phyloP scores from a whole-genome alignment of 2,329 filamentous ascomycete genomes.

The Tolypocladium cylindrosporum region DNA sequence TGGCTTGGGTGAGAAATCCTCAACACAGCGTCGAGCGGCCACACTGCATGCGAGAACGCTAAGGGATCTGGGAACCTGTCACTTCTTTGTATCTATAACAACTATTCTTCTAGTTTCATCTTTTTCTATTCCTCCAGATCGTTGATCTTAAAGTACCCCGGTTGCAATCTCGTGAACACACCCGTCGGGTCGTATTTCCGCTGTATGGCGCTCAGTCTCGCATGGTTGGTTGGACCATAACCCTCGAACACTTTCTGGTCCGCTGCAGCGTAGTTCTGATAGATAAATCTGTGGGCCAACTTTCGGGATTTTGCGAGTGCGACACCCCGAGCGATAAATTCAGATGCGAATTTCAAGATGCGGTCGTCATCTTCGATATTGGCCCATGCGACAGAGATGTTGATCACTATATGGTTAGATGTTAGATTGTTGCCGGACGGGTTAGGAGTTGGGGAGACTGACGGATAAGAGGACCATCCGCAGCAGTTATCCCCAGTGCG shows the following conservation, averaged over 20 bases:
- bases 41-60: too few species aligned
- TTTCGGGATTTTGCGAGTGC: not conserved
- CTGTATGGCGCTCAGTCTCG: not conserved
- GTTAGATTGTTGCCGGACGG: not conserved
- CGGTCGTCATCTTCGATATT: not conserved
- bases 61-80: too few species aligned
- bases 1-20: too few species aligned
- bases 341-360: not conserved
- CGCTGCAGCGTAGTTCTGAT: not conserved
- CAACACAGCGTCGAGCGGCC: too few species aligned
- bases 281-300: not conserved
- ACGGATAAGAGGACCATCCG: not conserved
- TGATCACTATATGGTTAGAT: not conserved
- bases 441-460: not conserved
- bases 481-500: not conserved
- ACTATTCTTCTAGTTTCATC: not conserved
- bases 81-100: too few species aligned
- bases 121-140: not conserved
- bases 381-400: not conserved
- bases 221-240: not conserved
- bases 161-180: not conserved
- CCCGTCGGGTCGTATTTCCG: not conserved
- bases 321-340: not conserved
- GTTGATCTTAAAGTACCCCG: not conserved
- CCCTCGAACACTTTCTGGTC: not conserved